Evolutionary conservation across 306 rosid species (phyloP), one percentile per base, ranked within the genome.

Genomic region (Carpinus fangiana): DNA sequence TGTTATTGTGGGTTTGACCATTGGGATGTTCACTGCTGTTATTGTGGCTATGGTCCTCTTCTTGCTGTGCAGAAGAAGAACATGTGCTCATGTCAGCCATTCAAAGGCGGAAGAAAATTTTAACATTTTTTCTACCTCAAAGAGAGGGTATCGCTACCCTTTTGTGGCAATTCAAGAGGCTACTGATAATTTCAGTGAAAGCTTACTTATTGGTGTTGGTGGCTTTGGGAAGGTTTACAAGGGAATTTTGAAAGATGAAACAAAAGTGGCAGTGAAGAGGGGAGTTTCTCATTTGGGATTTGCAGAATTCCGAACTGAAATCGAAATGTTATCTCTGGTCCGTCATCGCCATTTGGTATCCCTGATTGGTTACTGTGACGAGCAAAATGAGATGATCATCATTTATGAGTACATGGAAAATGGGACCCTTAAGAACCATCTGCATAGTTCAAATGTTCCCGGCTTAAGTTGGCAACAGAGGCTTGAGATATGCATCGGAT

Each of bases 161-260:
- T 80, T 91, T 7, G 73, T 52, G 17, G 83, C 76, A 11, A 79
- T 89, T 57, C 84, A 74, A 61, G 87, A 85, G 76, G 92, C 96
- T 23, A 91, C 96, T n/a, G 87, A 82, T 73, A 75, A 88, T 57
- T 91, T 91, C 76, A 89, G 88, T 53, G 93, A 91, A 51, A 86
- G 68, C 76, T 59, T 87, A 76, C 83, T 82, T 6, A 76, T 91
- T 76, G 96, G 96, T 31, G 78, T 70, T 43, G 96, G 93, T 68
- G 96, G 96, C 21, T 89, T 91, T 74, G 96, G 96, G 60, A 87
- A 88, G 79, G 93, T 91, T 64, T 91, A 89, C 86, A 86, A 78
- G 60, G 96, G 93, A 41, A 77, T 85, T 82, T 80, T 91, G 23
- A 88, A 55, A 79, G 90, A 83, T 85, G 84, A 50, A 38, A 87